Conservation (phyloP, 768 basidiomycete genomes). For the Neoboletus magnificus region DNA sequence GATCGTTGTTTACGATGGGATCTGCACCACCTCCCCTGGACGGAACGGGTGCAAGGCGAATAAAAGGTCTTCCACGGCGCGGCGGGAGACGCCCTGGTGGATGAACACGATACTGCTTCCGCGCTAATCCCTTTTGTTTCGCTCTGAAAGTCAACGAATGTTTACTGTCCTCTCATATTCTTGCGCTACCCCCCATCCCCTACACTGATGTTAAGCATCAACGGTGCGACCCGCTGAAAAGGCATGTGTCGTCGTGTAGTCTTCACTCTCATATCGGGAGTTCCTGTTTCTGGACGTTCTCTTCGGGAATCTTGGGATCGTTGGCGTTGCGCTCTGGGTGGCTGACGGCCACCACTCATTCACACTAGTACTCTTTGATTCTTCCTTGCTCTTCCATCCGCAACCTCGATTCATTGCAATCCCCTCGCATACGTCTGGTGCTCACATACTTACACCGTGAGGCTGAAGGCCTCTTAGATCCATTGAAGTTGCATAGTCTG, state of each 20-base stretch:
- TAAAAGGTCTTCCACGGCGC: conserved; percentile 55
- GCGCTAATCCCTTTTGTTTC: conserved; percentile 2
- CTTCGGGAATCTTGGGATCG: conserved; percentile 15
- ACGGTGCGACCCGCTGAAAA: conserved; percentile 2
- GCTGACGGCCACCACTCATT: conserved; percentile 29
- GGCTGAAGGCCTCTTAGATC: conserved; percentile 36
- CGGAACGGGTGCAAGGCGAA: conserved; percentile 38
- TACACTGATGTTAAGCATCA: conserved; percentile 28
- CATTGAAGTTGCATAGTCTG: conserved; percentile 17
- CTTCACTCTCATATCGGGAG: conserved; percentile 6
- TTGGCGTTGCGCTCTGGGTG: conserved; percentile 19
- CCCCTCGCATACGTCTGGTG: conserved; percentile 13
- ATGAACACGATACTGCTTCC: conserved; percentile 5
- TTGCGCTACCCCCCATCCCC: conserved; percentile 20
- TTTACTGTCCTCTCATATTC: conserved; percentile 7
- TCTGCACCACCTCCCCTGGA: conserved; percentile 44
- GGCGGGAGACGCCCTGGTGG: conserved; percentile 27
- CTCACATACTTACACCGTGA: conserved; percentile 30
- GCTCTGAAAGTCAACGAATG: conserved; percentile 12
- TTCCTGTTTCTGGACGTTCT: conserved; percentile 9
- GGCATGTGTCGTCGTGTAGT: conserved; percentile 6
- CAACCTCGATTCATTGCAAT: conserved; percentile 8
- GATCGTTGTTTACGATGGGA: conserved; percentile 57
- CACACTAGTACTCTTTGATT: conserved; percentile 12
- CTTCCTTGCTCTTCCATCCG: neutral